Evolutionary conservation across 129 eudicot species (phyloP).

Genomic region (Flaveria ramosissima): DNA sequence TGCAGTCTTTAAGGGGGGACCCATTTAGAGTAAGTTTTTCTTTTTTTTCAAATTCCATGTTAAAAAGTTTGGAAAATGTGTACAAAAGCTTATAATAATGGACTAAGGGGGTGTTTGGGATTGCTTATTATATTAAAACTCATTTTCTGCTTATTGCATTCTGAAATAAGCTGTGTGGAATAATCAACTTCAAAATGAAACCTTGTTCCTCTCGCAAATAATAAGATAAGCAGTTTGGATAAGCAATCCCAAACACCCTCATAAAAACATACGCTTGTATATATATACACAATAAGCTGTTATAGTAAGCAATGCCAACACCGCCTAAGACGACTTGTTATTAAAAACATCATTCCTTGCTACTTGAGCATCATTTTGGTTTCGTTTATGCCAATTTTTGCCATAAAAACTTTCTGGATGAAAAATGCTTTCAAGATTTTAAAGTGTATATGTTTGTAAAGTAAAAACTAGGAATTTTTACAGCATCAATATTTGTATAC

Average conservation of each 20-base stretch:
- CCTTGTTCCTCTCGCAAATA: not conserved
- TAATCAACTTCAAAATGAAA: not conserved
- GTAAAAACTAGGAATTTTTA: not conserved
- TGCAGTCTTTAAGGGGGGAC: slow-evolving; percentile 95
- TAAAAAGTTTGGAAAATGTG: not conserved
- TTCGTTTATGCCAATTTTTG: not conserved
- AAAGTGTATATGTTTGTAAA: not conserved
- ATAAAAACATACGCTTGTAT: not conserved
- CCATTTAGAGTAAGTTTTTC: slow-evolving; percentile 74
- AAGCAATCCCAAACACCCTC: not conserved
- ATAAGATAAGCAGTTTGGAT: not conserved
- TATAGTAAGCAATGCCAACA: not conserved
- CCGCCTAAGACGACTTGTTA: not conserved
- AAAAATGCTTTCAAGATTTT: not conserved
- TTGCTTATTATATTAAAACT: not conserved
- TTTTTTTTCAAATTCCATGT: not conserved
- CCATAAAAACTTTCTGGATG: not conserved
- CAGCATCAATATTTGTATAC: too few species aligned
- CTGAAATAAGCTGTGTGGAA: not conserved
- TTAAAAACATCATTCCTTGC: not conserved
- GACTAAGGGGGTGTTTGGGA: slow-evolving; percentile 1
- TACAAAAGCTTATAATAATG: not conserved
- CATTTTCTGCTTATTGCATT: not conserved
- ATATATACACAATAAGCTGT: not conserved
- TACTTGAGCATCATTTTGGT: not conserved